Base-by-base conservation (phyloP, 2,329 filamentous ascomycete genomes). In the Blumeriella jaapii region DNA sequence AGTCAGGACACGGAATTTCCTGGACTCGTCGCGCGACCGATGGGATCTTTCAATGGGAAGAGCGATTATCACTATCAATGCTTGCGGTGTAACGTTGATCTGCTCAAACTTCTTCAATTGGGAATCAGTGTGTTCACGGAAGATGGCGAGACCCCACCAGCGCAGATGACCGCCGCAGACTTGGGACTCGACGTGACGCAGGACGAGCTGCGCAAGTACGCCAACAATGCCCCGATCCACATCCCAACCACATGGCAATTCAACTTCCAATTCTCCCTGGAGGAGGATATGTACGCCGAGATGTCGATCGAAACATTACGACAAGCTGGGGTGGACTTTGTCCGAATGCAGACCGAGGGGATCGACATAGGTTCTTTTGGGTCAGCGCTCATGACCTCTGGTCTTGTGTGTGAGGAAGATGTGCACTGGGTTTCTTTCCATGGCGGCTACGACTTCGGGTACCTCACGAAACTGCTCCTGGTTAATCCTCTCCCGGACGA, bases 31-130 rank as follows among this genome's bases (percentile, higher is more conserved):
- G 85, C 89, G 16, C 75, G 91, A 48, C 91, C 91, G 2, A 96
- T 98, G 69, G 91, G 91, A 31, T 77, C 81, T 37, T 98, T 98
- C 59, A 76, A 82, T 40, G 91, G 83, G 40, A 96, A 95, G 63
- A 91, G 86, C 47, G 89, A 95, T 53, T 98, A 98, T 56, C 91
- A 98, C 58, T 98, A 98, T 62, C 91, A 98, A 65, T 96, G 89
- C 41, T 69, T 98, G 29, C 82, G 91, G 42, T 93, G 86, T 51
- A 98, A 98, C 56, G 91, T 98, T 53, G 91, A 98, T 56, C 76
- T 98, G 54, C 74, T 98, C 53, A 95, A 93, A 59, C 87, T 96
- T 49, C 96, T 98, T 46, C 91, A 98, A 58, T 80, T 98, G 39
- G 91, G 91, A 39, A 80, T 98, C 50, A 93, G 89, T 3, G 67